Evolutionary conservation across 352 stramenopile species (phyloP).

Genomic region (Phytophthora melonis): DNA sequence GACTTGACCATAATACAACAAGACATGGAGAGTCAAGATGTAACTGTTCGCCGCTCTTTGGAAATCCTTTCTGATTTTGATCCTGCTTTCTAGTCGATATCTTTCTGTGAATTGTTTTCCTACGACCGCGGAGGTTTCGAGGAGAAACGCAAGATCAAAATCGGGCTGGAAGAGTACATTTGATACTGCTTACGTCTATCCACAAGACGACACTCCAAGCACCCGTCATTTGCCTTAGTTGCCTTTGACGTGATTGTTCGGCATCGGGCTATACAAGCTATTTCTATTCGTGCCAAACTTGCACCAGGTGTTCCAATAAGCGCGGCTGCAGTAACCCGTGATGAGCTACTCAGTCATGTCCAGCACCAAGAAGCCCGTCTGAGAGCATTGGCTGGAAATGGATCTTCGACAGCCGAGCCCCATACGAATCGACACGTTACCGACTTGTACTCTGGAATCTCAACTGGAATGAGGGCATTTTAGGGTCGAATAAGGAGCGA

Average conservation of each 20-base stretch:
- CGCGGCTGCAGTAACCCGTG: too few relatives aligned
- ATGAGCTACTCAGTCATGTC: too few relatives aligned
- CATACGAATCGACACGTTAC: too few relatives aligned
- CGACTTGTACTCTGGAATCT: too few relatives aligned
- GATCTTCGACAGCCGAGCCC: too few relatives aligned
- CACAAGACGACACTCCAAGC: background rate
- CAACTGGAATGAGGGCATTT: too few relatives aligned
- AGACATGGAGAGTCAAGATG: background rate
- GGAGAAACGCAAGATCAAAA: constrained; percentile 13
- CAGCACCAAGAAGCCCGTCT: too few relatives aligned
- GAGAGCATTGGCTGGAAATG: too few relatives aligned
- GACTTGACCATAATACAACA: too few relatives aligned
- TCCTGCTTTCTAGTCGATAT: background rate
- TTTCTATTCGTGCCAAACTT: constrained; percentile 6
- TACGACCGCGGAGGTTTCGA: constrained; percentile 15
- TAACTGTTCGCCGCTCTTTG: background rate
- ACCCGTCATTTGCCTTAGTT: constrained; percentile 17
- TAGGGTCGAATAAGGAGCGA: too few relatives aligned
- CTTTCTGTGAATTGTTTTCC: constrained; percentile 10
- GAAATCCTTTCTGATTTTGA: constrained; percentile 2
- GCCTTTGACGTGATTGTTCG: constrained; percentile 18
- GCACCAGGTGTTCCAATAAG: background rate
- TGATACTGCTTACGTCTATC: constrained; percentile 20
- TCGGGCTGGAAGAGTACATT: constrained; percentile 10
- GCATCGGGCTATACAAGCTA: constrained; percentile 3